phyloP scores from a whole-genome alignment of 192 early-diverging fungal genomes.

The Coemansia sp. region DNA sequence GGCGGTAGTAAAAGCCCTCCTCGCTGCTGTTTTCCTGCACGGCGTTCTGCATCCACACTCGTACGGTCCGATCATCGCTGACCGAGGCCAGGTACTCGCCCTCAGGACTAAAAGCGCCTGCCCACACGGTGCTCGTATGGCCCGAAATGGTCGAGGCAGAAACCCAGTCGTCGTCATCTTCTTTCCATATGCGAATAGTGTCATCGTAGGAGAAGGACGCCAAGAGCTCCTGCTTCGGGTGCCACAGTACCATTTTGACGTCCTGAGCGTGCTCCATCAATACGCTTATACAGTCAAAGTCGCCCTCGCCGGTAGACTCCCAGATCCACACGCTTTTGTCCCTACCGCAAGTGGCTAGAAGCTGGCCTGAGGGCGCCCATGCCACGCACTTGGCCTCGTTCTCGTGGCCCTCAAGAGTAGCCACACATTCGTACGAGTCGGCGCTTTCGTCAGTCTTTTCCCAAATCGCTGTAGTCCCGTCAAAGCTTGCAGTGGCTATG shows the following conservation, averaged over 20 bases:
- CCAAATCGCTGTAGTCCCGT: slow-evolving; percentile 93
- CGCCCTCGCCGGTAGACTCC: slow-evolving; percentile 81
- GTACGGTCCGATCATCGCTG: slow-evolving; percentile 84
- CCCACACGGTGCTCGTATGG: slow-evolving; percentile 93
- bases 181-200: slow-evolving; percentile 90
- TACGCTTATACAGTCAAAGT: slow-evolving; percentile 96
- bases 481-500: slow-evolving; percentile 90
- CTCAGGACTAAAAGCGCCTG: slow-evolving; percentile 78
- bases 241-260: slow-evolving; percentile 94
- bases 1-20: slow-evolving; percentile 56
- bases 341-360: slow-evolving; percentile 92
- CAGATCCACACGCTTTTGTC: slow-evolving; percentile 99
- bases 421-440: slow-evolving; percentile 82
- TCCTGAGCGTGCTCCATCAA: slow-evolving; percentile 96
- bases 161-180: slow-evolving; percentile 98
- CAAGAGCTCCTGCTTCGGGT: slow-evolving; percentile 82
- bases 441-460: slow-evolving; percentile 63
- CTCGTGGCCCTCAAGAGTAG: slow-evolving; percentile 97
- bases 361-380: slow-evolving; percentile 79
- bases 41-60: slow-evolving; percentile 71
- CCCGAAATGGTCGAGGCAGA: slow-evolving; percentile 84
- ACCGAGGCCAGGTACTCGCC: slow-evolving; percentile 74
- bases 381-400: slow-evolving; percentile 95
- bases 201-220: slow-evolving; percentile 93
- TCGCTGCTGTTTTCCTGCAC: slow-evolving; percentile 41